Percentiles rank a stretch among this genome's conserved stretches.
Evolutionary conservation across 2,329 filamentous ascomycete species (phyloP).

Genomic region (Colletotrichum sojae): DNA sequence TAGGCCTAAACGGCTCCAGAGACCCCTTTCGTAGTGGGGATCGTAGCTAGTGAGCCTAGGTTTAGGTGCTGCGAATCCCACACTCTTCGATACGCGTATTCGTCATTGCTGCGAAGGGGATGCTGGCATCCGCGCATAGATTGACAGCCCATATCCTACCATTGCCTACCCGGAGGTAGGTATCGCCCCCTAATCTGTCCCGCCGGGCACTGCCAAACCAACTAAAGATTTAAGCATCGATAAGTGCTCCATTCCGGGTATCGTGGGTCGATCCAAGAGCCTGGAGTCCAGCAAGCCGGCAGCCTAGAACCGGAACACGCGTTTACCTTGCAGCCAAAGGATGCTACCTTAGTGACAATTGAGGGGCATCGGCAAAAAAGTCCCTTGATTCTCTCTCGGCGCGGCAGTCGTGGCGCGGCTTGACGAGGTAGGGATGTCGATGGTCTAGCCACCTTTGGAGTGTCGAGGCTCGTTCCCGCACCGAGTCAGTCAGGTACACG

Average conservation of each 20-base stretch:
- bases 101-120: slow-evolving; percentile 14
- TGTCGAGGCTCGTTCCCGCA: slow-evolving; percentile 9
- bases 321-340: background rate
- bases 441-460: background rate
- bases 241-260: slow-evolving; percentile 6
- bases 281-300: background rate
- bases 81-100: slow-evolving; percentile 31
- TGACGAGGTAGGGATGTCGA: background rate
- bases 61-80: background rate
- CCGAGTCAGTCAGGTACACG: slow-evolving; percentile 33
- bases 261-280: background rate
- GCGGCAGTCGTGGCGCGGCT: slow-evolving; percentile 19
- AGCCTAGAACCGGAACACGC: slow-evolving; percentile 11
- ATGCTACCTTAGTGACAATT: background rate
- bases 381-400: background rate
- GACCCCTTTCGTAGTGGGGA: background rate
- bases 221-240: slow-evolving; percentile 22
- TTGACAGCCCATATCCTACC: too few relatives aligned
- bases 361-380: background rate
- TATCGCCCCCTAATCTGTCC: too few relatives aligned
- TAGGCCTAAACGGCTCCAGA: slow-evolving; percentile 8
- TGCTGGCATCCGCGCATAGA: background rate
- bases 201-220: background rate
- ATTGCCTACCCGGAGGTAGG: too few relatives aligned
- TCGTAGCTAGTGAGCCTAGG: background rate